Base-by-base conservation (phyloP, 768 basidiomycete genomes). In the Lactifluus echinatus region DNA sequence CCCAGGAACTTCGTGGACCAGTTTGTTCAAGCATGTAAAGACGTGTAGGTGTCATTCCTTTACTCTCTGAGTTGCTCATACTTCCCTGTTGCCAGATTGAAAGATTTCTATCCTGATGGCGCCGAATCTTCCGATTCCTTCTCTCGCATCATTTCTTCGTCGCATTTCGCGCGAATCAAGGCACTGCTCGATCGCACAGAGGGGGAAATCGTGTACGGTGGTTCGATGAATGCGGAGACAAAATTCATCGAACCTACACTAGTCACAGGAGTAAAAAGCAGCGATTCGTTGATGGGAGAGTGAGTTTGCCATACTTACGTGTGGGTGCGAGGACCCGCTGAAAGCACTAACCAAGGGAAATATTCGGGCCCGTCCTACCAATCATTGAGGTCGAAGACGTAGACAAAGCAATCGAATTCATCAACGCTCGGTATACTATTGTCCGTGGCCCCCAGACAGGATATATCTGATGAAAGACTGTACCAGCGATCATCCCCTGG, bases 301-400 rank as follows among this genome's bases (percentile, higher is more conserved):
- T 87, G 63, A 49, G 84, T 74, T 2, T 24, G 17, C 26, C 17
- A 43, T 56, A 2, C 17, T 44, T 50, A 8, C 21, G 14, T 57
- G 23, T 4, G 14, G 12, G 33, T 19, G 28, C 11, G 39, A 33
- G 29, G 33, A 26, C 10, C 47, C 34, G 17, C 21, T 42, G 37
- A 57, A 42, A 33, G 48, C 29, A 42, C n/a, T 8, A 14, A 4
- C 17, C 42, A 0, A 60, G 90, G 89, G 92, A 93, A 65, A 76
- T 93, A 42, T 93, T 94, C 63, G 92, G 90, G 0, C 91, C 92
- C 8, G 62, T 94, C 10, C 71, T 94, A 23, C 85, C 89, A 3
- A 75, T 94, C 39, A 72, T 93, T 0, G 79, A 84, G 0, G 82
- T 92, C 24, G 79, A 84, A n/a, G 67, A 77, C 53, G 52, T 88